These are phyloP conservation scores for Marasmius fiardii DNA, from an alignment of 1,284 basidiomycete species.

Conservation along the genomic window DNA sequence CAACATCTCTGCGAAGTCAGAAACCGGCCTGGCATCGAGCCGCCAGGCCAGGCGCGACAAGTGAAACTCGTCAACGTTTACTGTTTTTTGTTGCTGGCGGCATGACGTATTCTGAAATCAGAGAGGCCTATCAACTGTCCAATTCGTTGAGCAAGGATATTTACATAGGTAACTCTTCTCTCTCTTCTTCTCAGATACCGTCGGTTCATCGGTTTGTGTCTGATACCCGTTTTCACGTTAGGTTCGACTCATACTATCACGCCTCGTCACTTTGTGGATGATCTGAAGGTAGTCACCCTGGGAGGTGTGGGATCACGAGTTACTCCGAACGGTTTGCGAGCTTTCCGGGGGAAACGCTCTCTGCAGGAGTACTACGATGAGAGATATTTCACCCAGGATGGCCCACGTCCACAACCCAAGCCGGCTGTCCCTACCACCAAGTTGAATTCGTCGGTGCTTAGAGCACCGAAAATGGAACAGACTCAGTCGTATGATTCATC, in stretches of 20 bases:
- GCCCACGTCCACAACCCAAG: conserved; percentile 45
- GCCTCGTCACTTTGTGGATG: conserved; percentile 82
- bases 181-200: neutral
- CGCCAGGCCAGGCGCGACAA: conserved; percentile 46
- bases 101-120: conserved; percentile 94
- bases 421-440: conserved; percentile 28
- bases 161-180: conserved; percentile 71
- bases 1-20: conserved; percentile 79
- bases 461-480: conserved; percentile 38
- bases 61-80: conserved; percentile 75
- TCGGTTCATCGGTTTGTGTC: conserved; percentile 1
- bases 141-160: conserved; percentile 81
- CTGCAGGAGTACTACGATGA: conserved; percentile 78
- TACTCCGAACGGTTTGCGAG: conserved; percentile 71
- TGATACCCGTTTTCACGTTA: conserved; percentile 25
- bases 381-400: conserved; percentile 67
- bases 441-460: conserved; percentile 20
- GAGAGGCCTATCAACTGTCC: conserved; percentile 84
- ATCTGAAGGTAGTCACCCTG: conserved; percentile 82
- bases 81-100: conserved; percentile 94
- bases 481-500: conserved; percentile 48
- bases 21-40: conserved; percentile 85
- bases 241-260: conserved; percentile 90
- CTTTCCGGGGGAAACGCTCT: conserved; percentile 44
- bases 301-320: conserved; percentile 70